Evolutionary conservation across 2,329 filamentous ascomycete species (phyloP).

Genomic region (Salinomyces thailandicus): DNA sequence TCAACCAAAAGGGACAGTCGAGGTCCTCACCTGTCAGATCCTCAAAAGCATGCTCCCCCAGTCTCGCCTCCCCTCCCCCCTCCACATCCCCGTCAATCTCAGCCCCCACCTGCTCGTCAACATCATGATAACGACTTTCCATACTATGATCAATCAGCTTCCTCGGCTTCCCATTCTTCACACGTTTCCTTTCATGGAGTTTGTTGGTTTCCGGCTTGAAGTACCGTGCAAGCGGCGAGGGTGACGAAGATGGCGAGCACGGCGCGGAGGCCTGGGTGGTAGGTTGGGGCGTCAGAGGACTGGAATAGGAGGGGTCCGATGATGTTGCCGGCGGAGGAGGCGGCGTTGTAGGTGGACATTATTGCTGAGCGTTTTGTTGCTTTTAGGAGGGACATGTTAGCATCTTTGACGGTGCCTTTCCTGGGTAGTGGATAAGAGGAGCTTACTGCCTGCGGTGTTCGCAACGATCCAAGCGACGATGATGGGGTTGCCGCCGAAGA

Average conservation of each 20-base stretch:
- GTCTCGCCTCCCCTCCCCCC: constrained; percentile 14
- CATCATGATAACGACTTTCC: constrained; percentile 40
- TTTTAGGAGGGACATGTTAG: not conserved
- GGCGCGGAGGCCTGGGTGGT: constrained; percentile 46
- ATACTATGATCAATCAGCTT: constrained; percentile 52
- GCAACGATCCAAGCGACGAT: constrained; percentile 59
- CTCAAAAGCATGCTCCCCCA: constrained; percentile 44
- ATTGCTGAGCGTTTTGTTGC: constrained; percentile 55
- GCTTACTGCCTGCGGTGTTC: constrained; percentile 51
- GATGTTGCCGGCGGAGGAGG: constrained; percentile 47
- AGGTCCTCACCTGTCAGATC: constrained; percentile 48
- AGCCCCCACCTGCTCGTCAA: constrained; percentile 10
- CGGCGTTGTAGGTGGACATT: constrained; percentile 55
- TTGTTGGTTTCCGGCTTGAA: constrained; percentile 50
- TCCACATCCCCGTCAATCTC: constrained; percentile 13
- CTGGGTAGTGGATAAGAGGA: not conserved
- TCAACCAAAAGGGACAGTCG: constrained; percentile 5
- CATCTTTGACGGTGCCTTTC: not conserved
- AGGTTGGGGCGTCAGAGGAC: constrained; percentile 46
- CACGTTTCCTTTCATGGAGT: constrained; percentile 44
- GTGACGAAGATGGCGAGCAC: constrained; percentile 47
- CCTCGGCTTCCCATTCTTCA: constrained; percentile 50
- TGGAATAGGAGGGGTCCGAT: constrained; percentile 55
- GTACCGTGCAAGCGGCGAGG: constrained; percentile 41
- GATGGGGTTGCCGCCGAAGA: constrained; percentile 56